These are phyloP conservation scores for Penicillium freii DNA, from an alignment of 2,329 filamentous ascomycete genomes.

Conservation along the genomic window DNA sequence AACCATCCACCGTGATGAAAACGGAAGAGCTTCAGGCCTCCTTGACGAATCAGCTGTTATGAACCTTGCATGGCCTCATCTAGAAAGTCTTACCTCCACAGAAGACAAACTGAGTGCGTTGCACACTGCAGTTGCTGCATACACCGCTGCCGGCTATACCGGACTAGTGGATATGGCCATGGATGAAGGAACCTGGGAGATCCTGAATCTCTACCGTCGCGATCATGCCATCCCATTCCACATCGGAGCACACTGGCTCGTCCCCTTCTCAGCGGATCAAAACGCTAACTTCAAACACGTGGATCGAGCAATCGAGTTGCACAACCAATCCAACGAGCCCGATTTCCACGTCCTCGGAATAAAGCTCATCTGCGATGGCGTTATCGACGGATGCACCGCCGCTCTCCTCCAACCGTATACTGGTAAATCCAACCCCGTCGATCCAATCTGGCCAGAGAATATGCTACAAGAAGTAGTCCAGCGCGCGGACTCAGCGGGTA, in stretches of 20 bases:
- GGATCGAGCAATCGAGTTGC: conserved; percentile 46
- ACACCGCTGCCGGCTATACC: conserved; percentile 49
- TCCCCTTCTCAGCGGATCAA: conserved; percentile 43
- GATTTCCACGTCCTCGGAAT: conserved; percentile 49
- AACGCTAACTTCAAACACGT: conserved; percentile 44
- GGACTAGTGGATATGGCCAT: conserved; percentile 54
- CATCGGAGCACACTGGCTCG: conserved; percentile 51
- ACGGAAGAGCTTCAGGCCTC: conserved; percentile 47
- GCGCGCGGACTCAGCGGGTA: conserved; percentile 43
- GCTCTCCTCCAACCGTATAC: conserved; percentile 49
- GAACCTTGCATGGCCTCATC: conserved; percentile 48
- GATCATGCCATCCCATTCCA: conserved; percentile 42
- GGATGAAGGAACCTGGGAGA: conserved; percentile 50
- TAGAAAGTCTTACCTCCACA: conserved; percentile 43
- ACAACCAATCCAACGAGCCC: conserved; percentile 42
- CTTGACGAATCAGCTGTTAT: conserved; percentile 49
- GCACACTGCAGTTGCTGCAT: conserved; percentile 42
- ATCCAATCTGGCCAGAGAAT: conserved; percentile 48
- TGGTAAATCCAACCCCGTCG: conserved; percentile 40
- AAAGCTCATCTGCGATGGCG: conserved; percentile 52
- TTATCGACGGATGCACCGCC: conserved; percentile 53
- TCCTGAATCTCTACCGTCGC: conserved; percentile 42
- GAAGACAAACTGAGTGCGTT: conserved; percentile 46
- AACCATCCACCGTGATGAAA: conserved; percentile 46
- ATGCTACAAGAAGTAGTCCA: conserved; percentile 46